These are phyloP conservation scores for Pulchroboletus neoregius DNA, from an alignment of 1,284 basidiomycete species.

Conservation along the genomic window DNA sequence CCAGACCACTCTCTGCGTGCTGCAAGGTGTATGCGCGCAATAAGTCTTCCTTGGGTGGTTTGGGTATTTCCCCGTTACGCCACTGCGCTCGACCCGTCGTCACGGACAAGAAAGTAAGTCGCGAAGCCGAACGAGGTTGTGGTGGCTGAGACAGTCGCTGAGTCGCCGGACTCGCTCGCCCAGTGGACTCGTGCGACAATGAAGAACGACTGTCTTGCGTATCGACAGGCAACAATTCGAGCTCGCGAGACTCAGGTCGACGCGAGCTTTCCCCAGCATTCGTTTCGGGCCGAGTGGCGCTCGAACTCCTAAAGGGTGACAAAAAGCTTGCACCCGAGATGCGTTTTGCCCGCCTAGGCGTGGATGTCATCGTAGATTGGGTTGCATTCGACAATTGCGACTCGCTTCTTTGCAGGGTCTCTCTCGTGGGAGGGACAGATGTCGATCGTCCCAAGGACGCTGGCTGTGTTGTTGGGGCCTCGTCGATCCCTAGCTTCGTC, in stretches of 20 bases:
- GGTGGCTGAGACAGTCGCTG: constrained; percentile 10
- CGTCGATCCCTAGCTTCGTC: constrained; percentile 24
- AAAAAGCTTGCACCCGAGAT: constrained; percentile 27
- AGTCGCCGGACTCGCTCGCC: constrained; percentile 10
- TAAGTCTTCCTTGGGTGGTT: constrained; percentile 47
- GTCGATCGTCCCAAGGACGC: constrained; percentile 4
- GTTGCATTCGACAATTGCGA: constrained; percentile 29
- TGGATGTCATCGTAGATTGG: constrained; percentile 15
- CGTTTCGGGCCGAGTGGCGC: constrained; percentile 10
- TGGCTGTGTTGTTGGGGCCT: neutral
- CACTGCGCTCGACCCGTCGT: constrained; percentile 14
- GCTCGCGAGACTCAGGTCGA: constrained; percentile 18
- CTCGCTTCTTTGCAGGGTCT: constrained; percentile 9
- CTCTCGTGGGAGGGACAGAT: constrained; percentile 4
- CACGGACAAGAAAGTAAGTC: constrained; percentile 20
- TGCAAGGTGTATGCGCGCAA: constrained; percentile 78
- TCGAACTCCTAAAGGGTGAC: constrained; percentile 27
- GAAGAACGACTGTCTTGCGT: constrained; percentile 22
- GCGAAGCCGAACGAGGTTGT: constrained; percentile 22
- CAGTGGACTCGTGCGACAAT: constrained; percentile 21
- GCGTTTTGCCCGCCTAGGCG: constrained; percentile 21
- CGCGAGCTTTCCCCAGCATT: constrained; percentile 14
- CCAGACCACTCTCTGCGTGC: constrained; percentile 87
- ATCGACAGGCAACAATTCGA: constrained; percentile 29
- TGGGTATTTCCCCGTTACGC: constrained; percentile 30